Base-by-base conservation (phyloP, 257 asterid genomes). In the Nicotiana attenuata region DNA sequence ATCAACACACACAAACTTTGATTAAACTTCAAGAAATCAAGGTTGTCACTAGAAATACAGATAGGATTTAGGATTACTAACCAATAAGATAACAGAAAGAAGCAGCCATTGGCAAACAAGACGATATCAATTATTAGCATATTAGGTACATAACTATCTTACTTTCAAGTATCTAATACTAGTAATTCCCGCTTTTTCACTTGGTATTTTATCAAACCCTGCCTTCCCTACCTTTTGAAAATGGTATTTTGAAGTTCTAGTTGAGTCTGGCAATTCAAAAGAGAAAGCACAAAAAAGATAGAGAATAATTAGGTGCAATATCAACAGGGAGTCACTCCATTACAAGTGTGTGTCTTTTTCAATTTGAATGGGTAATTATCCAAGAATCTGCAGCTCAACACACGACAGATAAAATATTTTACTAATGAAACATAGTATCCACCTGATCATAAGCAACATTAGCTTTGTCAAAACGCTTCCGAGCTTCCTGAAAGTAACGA, bases 381-480 rank as follows among this genome's bases (percentile, higher is more conserved):
- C 63, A 2, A 75, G 80, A 26, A 75, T 15, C 9, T 75, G 1
- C 22, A 50, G 41, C 26, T 75, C 80, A 75, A 73, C 63, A 75
- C 45, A 24, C 16, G 2, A 75, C 9, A 15, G 41, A 50, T 75
- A 50, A 75, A 50, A 75, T 16, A 71, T 26, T 38, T 76, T 63
- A 77, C 79, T 61, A 83, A 11, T 29, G 20, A 82, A 19, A 71
- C 7, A 22, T 68, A 78, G 81, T 85, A 80, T 83, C 83, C 75
- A 92, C 99, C 99, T 96, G 99, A 84, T 96, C 99, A 87, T 96
- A 96, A 85, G 83, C 82, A 83, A 89, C 90, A 85, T 89, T 94
- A 73, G 97, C 97, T 85, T 96, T 96, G 87, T 94, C 99, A 87
- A 96, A 96, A 87, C 98, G 98, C 90, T 94, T 96, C 87, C 89